Evolutionary conservation across 1,284 basidiomycete genomes (phyloP).

Genomic region (Sporisorium reilianum): DNA sequence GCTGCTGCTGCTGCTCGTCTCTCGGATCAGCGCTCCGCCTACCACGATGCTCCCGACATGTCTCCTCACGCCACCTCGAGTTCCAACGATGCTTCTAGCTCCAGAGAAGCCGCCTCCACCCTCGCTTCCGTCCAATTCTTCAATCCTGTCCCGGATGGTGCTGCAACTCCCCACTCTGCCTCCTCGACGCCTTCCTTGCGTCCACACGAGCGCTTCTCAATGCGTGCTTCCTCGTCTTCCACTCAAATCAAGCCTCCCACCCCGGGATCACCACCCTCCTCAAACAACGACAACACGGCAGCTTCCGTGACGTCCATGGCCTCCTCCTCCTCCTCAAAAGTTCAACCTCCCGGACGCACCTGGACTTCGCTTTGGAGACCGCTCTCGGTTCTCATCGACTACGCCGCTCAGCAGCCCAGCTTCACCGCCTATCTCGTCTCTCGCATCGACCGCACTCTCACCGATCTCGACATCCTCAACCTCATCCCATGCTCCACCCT

Average conservation of each 20-base stretch:
- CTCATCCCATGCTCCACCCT: conserved; percentile 34
- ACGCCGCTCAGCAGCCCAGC: conserved; percentile 46
- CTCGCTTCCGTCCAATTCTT: conserved; percentile 52
- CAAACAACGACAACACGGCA: conserved; percentile 4
- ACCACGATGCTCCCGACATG: conserved; percentile 23
- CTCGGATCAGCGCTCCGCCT: conserved; percentile 32
- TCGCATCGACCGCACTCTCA: conserved; percentile 31
- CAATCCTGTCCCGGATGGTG: conserved; percentile 29
- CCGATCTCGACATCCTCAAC: conserved; percentile 36
- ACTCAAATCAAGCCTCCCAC: conserved; percentile 6
- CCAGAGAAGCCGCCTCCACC: conserved; percentile 32
- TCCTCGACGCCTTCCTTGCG: conserved; percentile 21
- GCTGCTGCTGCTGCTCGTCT: conserved; percentile 47
- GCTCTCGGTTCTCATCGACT: conserved; percentile 49
- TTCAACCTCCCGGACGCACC: conserved; percentile 43
- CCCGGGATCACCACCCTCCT: conserved; percentile 13
- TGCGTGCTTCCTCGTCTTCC: conserved; percentile 13
- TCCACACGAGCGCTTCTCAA: conserved; percentile 6
- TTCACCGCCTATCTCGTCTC: conserved; percentile 42
- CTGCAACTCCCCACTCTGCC: conserved; percentile 11
- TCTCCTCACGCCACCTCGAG: conserved; percentile 23
- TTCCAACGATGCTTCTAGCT: conserved; percentile 29
- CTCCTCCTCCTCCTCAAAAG: conserved; percentile 13
- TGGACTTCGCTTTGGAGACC: conserved; percentile 54
- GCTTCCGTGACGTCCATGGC: conserved; percentile 6